Evolutionary conservation across 2,329 filamentous ascomycete species (phyloP), one percentile per base, ranked within the genome.

Genomic region (Colletotrichum filicis): DNA sequence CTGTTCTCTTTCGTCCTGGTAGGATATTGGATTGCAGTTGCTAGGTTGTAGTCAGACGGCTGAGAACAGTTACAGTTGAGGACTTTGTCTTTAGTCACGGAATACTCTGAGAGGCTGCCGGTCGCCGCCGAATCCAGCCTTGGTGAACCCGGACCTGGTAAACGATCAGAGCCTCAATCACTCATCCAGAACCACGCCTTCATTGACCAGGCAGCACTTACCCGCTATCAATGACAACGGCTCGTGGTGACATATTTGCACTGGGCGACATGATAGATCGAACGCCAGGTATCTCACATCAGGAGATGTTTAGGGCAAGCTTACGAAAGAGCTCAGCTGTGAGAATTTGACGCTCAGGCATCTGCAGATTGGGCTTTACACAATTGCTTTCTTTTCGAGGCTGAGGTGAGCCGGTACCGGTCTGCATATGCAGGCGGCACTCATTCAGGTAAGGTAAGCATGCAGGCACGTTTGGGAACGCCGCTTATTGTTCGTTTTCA

Each of bases 41-140:
- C 67, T 69, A 52, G 2, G 26, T 7, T 42, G 11, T 16, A 32
- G 0, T 11, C 14, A 12, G 60, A 58, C 9, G 58, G 60, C 32
- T 0, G 12, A 19, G 11, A 28, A 26, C 2, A 5, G 9, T 9
- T 22, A 2, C 24, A 37, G 6, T 19, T 7, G 2, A 11, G 19
- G 2, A 5, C 14, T n/a, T 5, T 19, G 19, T n/a, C 9, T 58
- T 2, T 24, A 30, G 28, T 59, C 58, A 69, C 60, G 67, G 37
- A 69, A 65, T 59, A 59, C 28, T 5, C 37, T 65, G 14, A 37
- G 37, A 9, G 67, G 67, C 7, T 37, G 26, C 37, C 22, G 24
- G 35, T 59, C 37, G 16, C 67, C 60, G 12, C 67, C 60, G 12
- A 28, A 59, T 2, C 67, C 67, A 52, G 67, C 67, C 35, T 69